Evolutionary conservation across 2,329 filamentous ascomycete species (phyloP), one percentile per base, ranked within the genome.

Genomic region (Aspergillus pseudoviridinutans): DNA sequence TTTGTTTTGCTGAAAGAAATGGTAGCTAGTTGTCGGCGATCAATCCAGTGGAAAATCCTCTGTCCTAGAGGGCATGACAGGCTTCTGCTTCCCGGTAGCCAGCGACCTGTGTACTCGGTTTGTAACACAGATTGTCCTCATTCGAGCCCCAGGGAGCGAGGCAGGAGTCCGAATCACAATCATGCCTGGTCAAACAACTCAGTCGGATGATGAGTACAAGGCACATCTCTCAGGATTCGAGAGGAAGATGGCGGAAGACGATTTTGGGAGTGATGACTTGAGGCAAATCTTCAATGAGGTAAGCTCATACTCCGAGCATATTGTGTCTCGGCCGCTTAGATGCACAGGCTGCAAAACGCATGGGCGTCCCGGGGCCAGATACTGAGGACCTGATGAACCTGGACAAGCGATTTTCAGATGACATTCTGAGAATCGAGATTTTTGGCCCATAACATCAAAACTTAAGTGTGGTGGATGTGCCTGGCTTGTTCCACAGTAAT

Each of bases 381-480:
- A 54, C 55, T 4, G 55, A 57, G 9, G 58, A 60, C 5, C 4
- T 58, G 2, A 64, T 51, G 50, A 42, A 54, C 55, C 58, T 56
- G 50, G 67, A 59, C 20, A 70, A 67, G 59, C 58, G 55, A 52
- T 79, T 79, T 54, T 69, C 76, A 0, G 64, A 71, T 4, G 75
- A 80, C 62, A 70, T 80, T 2, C 66, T 80, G 0, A 71, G 70
- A 7, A 67, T 80, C 7, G 74, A 80, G 58, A 69, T 80, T 3
- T 65, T 61, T 4, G 76, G 78, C 1, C 78, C 78, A 2, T 57
- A 69, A 2, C 65, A 76, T 49, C 65, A 70, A 14, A 71, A 70
- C 51, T 68, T 78, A 17, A 79, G 74, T 27, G 65, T 80, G 12
- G 74, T 79, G 27, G 78, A 80, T 61, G 68, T 79, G 22, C 78